phyloP scores from a whole-genome alignment of 2,329 filamentous ascomycete genomes.

The Chaetomiaceae sp. region DNA sequence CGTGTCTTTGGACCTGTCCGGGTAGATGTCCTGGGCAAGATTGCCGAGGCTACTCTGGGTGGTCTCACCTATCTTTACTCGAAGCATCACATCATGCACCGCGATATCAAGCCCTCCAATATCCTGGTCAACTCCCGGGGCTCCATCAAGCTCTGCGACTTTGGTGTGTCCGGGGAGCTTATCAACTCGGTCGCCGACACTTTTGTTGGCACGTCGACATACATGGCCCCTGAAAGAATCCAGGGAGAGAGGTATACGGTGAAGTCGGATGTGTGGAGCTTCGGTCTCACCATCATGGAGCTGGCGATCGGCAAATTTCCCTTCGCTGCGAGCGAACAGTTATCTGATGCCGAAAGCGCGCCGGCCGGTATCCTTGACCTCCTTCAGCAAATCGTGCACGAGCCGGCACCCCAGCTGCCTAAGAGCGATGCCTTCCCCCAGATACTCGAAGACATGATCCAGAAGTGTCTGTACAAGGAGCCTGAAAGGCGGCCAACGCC shows the following conservation, averaged over 20 bases:
- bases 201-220: constrained; percentile 96
- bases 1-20: constrained; percentile 92
- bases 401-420: constrained; percentile 85
- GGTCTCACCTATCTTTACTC: constrained; percentile 93
- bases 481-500: constrained; percentile 87
- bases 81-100: constrained; percentile 96
- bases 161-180: constrained; percentile 95
- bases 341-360: constrained; percentile 69
- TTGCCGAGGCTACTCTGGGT: constrained; percentile 89
- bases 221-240: constrained; percentile 98
- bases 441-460: constrained; percentile 94
- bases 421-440: constrained; percentile 96
- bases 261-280: constrained; percentile 98
- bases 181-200: constrained; percentile 98
- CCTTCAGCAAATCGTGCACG: constrained; percentile 94
- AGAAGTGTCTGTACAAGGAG: constrained; percentile 88
- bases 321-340: constrained; percentile 70
- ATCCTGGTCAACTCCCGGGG: constrained; percentile 93
- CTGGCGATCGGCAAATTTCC: constrained; percentile 96
- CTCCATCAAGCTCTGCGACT: constrained; percentile 95
- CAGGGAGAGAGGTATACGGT: constrained; percentile 96
- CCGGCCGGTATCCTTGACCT: constrained; percentile 95
- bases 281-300: constrained; percentile 93
- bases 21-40: constrained; percentile 95
- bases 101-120: constrained; percentile 98